phyloP scores from a whole-genome alignment of 805 yeast species.

The Sugiyamaella americana region DNA sequence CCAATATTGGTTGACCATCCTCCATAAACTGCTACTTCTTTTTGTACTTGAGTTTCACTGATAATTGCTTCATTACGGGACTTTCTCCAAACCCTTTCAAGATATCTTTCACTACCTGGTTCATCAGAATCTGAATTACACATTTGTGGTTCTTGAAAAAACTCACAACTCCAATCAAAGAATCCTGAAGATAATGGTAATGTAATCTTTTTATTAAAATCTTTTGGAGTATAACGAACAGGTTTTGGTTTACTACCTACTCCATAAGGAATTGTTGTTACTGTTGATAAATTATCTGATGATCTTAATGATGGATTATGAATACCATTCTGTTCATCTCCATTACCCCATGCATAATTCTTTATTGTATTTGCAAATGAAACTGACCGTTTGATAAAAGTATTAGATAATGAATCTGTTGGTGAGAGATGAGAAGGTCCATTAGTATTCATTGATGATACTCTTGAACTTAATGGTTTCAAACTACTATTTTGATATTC shows the following conservation, averaged over 20 bases:
- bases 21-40: conserved; percentile 73
- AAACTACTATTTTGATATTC: neutral
- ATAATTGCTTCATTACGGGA: conserved; percentile 83
- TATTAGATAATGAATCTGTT: conserved; percentile 10
- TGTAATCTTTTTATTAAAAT: conserved; percentile 18
- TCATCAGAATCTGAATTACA: conserved; percentile 78
- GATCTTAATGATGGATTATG: neutral
- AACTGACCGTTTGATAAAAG: conserved; percentile 23
- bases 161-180: conserved; percentile 56
- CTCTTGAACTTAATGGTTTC: neutral
- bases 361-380: conserved; percentile 21
- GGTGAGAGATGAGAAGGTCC: neutral
- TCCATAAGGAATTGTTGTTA: conserved; percentile 29
- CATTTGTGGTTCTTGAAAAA: conserved; percentile 95
- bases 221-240: conserved; percentile 25
- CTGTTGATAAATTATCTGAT: conserved; percentile 13
- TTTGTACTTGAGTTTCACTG: conserved; percentile 85
- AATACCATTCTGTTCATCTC: neutral
- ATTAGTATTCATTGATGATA: neutral
- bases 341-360: conserved; percentile 16
- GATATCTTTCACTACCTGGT: conserved; percentile 83
- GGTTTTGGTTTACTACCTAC: conserved; percentile 26
- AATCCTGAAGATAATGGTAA: conserved; percentile 34
- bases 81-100: conserved; percentile 80
- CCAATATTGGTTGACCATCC: conserved; percentile 69